These are phyloP conservation scores for Paramecium caudatum DNA, from an alignment of 73 alveolate genomes.

Conservation along the genomic window DNA sequence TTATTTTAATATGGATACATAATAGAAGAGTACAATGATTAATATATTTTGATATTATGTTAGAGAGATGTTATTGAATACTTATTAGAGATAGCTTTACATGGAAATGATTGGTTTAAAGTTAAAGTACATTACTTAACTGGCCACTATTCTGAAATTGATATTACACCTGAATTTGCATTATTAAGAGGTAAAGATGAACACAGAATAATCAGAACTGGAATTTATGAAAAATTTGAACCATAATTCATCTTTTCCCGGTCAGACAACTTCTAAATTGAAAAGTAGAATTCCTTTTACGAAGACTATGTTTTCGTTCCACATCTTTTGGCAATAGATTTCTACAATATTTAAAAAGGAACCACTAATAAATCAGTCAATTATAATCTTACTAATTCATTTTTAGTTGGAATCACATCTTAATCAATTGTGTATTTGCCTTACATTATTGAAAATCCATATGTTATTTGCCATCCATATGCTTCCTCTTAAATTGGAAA, in stretches of 20 bases:
- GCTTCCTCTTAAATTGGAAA: constrained; percentile 1
- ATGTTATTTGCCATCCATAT: background rate
- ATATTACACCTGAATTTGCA: background rate
- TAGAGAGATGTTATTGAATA: background rate
- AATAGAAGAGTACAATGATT: background rate
- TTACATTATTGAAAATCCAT: constrained; percentile 12
- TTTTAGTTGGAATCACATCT: constrained; percentile 30
- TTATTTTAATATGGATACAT: background rate
- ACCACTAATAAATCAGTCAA: background rate
- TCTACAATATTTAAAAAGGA: background rate
- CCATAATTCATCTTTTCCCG: background rate
- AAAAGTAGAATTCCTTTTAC: constrained; percentile 2
- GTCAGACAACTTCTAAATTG: background rate
- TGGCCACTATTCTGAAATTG: constrained; percentile 55
- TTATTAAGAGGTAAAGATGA: constrained; percentile 60
- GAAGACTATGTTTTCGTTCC: constrained; percentile 54
- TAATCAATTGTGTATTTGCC: constrained; percentile 15
- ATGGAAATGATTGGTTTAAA: constrained; percentile 38
- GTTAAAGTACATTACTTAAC: constrained; percentile 23
- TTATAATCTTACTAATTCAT: constrained; percentile 16
- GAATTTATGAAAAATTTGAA: constrained; percentile 59
- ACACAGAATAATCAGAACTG: constrained; percentile 64
- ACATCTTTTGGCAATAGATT: background rate
- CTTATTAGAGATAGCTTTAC: background rate
- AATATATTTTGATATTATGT: background rate